Base-by-base conservation (phyloP, 2,329 filamentous ascomycete genomes). In the Trichothecium roseum region DNA sequence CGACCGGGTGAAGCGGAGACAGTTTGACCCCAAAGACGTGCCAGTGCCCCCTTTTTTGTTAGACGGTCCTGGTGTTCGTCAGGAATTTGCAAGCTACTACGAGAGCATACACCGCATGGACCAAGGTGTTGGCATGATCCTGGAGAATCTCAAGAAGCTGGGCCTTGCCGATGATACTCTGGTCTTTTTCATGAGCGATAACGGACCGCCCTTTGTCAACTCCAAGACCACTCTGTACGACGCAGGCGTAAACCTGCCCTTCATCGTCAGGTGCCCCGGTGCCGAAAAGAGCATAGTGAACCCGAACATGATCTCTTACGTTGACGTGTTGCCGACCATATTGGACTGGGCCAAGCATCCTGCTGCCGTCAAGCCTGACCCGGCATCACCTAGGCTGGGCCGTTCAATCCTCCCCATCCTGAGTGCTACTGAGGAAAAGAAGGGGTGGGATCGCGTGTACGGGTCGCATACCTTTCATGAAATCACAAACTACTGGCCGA, bases 401-500 rank as follows among this genome's bases (percentile, higher is more conserved):
- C 44, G 49, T 10, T 65, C 63, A 0, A 48, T 68, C 26, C 46
- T 68, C 3, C 50, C 53, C 1, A 54, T 66, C 8, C 10, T 39
- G 12, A 38, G 62, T 5, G 42, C 45, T 8, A 38, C 36, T 1
- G 8, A 29, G 13, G 34, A 53, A 10, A 31, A 47, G 2, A 44
- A 42, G 4, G 50, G 52, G 45, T 41, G 54, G n/a, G 53, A 60
- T 12, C 32, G 20, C 9, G 59, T 69, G 7, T 69, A 63, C 39
- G 66, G 67, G 13, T 68, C 64, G 1, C 66, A 71, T 44, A 70
- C 68, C 1, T 69, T 68, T 44, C 66, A 71, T 37, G 66, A 70
- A 39, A 50, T 64, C 3, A 58, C 56, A 5, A 68, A 69, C 41
- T 70, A 69, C 48, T 71, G 59, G 56, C 66, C 68, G 0, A 71